Conservation (phyloP, 805 yeast species). For the Lachancea dasiensis region DNA sequence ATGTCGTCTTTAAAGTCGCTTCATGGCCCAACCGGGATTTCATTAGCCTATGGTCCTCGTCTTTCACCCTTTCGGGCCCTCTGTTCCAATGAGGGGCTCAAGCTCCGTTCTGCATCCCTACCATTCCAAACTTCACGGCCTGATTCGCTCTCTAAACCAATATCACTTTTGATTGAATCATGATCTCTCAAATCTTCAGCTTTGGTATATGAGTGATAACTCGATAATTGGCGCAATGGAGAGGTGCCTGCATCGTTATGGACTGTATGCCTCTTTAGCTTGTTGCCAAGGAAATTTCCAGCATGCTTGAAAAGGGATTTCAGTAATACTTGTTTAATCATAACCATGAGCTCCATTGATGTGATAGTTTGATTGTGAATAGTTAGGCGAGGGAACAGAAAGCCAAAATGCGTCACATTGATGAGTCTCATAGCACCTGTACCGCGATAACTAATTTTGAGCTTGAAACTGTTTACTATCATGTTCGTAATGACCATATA, state of each 20-base stretch:
- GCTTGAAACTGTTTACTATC: conserved; percentile 41
- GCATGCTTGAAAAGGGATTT: conserved; percentile 56
- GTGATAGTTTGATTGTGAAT: conserved; percentile 67
- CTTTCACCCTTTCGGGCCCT: too few species aligned
- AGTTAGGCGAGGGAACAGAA: conserved; percentile 56
- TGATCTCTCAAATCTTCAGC: conserved; percentile 12
- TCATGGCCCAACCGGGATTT: too few species aligned
- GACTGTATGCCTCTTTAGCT: conserved; percentile 37
- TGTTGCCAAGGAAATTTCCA: conserved; percentile 76
- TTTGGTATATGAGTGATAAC: conserved; percentile 14
- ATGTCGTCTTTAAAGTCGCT: too few species aligned
- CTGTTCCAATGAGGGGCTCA: too few species aligned
- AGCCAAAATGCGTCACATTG: conserved; percentile 68
- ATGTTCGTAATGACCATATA: conserved; percentile 63
- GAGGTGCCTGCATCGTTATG: conserved; percentile 4
- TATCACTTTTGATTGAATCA: too few species aligned
- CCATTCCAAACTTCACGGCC: too few species aligned
- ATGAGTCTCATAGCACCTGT: conserved; percentile 61
- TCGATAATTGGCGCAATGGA: conserved; percentile 12
- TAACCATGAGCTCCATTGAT: conserved; percentile 55
- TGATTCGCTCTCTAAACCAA: too few species aligned
- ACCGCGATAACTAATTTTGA: conserved; percentile 73
- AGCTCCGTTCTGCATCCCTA: too few species aligned
- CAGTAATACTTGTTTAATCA: conserved; percentile 57
- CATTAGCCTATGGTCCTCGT: too few species aligned